Conservation (phyloP, 371 early-diverging fungal genomes). For the Actinomortierella wolfii region DNA sequence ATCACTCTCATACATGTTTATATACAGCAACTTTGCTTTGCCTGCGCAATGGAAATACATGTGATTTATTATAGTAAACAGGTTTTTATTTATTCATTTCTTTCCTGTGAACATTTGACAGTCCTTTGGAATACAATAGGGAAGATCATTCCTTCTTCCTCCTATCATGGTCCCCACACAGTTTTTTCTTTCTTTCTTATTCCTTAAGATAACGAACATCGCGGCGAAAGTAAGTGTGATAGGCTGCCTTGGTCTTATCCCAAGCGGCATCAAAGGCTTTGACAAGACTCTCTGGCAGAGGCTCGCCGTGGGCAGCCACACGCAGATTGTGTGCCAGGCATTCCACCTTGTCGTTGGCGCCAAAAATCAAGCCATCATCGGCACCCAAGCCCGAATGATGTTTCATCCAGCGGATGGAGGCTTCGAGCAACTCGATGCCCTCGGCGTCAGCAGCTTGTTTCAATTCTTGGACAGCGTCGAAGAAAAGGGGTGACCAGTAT, state of each 20-base stretch:
- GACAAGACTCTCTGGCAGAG: slow-evolving; percentile 54
- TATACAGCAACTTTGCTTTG: too few relatives aligned
- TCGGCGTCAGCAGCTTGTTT: slow-evolving; percentile 39
- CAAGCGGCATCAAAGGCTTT: slow-evolving; percentile 57
- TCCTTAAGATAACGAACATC: neutral
- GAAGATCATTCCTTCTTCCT: too few relatives aligned
- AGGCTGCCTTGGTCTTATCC: slow-evolving; percentile 42
- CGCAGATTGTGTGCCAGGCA: slow-evolving; percentile 51
- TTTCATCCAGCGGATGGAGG: slow-evolving; percentile 64
- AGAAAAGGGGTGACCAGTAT: slow-evolving; percentile 60
- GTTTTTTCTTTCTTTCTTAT: too few relatives aligned
- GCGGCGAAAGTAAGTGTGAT: slow-evolving; percentile 49
- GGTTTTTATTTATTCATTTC: too few relatives aligned
- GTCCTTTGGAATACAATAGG: too few relatives aligned
- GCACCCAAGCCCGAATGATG: slow-evolving; percentile 61
- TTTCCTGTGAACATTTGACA: too few relatives aligned
- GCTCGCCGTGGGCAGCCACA: slow-evolving; percentile 49
- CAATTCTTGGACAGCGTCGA: slow-evolving; percentile 52
- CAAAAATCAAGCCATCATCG: slow-evolving; percentile 52
- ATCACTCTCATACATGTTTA: too few relatives aligned
- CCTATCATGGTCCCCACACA: too few relatives aligned
- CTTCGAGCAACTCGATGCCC: slow-evolving; percentile 48
- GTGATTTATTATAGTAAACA: too few relatives aligned
- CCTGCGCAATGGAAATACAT: too few relatives aligned
- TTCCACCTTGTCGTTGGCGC: slow-evolving; percentile 57